Evolutionary conservation across 2,329 filamentous ascomycete genomes (phyloP).

Genomic region (Ceratocystis lukuohia): DNA sequence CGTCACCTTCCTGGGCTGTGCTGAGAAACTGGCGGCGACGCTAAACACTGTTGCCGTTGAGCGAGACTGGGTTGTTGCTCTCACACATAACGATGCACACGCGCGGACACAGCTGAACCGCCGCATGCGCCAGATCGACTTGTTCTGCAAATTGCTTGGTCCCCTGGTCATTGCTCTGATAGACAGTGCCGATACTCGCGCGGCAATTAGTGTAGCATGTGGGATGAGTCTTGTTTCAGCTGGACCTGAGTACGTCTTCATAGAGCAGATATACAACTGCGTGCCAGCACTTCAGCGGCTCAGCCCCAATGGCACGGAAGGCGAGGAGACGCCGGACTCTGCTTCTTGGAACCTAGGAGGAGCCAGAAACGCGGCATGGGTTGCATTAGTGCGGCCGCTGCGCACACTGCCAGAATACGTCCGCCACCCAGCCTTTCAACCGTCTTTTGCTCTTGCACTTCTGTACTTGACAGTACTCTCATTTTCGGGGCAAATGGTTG

Average conservation of each 20-base stretch:
- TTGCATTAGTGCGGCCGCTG: neutral
- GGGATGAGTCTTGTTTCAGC: constrained; percentile 38
- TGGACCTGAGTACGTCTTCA: constrained; percentile 39
- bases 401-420: constrained; percentile 33
- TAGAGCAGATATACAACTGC: constrained; percentile 26
- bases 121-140: constrained; percentile 48
- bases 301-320: no score
- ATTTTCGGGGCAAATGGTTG: constrained; percentile 50
- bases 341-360: neutral
- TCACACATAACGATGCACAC: constrained; percentile 18
- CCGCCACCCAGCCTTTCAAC: constrained; percentile 41
- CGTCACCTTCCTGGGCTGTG: constrained; percentile 43
- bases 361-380: neutral
- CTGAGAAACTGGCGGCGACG: constrained; percentile 54
- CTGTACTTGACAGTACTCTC: constrained; percentile 50
- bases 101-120: constrained; percentile 35
- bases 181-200: constrained; percentile 33
- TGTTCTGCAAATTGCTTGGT: constrained; percentile 44
- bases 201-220: constrained; percentile 38
- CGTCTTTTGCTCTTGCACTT: constrained; percentile 45
- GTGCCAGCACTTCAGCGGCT: constrained; percentile 21
- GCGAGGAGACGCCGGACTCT: neutral
- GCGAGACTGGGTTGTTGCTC: constrained; percentile 52
- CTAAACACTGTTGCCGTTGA: constrained; percentile 57
- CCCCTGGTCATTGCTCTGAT: constrained; percentile 43